Evolutionary conservation across 2,329 filamentous ascomycete species (phyloP), one percentile per base, ranked within the genome.

Genomic region (Herpomyces periplanetae): DNA sequence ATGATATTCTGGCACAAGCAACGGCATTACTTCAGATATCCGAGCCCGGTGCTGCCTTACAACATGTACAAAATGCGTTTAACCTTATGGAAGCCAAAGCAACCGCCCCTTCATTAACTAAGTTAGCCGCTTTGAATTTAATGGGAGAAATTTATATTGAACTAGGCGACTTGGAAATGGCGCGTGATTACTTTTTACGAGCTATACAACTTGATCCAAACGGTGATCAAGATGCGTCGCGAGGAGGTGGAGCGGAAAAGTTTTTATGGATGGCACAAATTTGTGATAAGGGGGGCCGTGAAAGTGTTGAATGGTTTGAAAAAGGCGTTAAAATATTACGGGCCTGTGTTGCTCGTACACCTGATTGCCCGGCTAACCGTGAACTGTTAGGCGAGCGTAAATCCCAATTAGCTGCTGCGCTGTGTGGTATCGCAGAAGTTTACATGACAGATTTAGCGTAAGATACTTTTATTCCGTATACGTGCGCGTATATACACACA

Each of bases 401-500:
- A 17, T 6, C 10, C 10, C 80, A 80, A 39, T 47, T 91, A 13
- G 68, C 71, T 2, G 69, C 69, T 29, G 68, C 73, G n/a, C 49
- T 96, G 13, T 96, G 84, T 39, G 69, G 66, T 11, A 68, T 91
- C 24, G 60, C 68, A 4, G 80, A 96, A 42, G 69, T 96, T 19
- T 96, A 88, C 45, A 96, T 96, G 80, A 96, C 80, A 5, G 80
- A 96, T 42, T 43, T 91, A 30, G 80, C 65, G 31, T 80, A 53
- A 36, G 42, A 40, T 18, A 26, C 10, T 9, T 15, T 7, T n/a
- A n/a, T n/a, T n/a, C n/a, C n/a, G n/a, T n/a, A n/a, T n/a, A n/a
- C n/a, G n/a, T n/a, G n/a, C n/a, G n/a, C n/a, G n/a, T n/a, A n/a
- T n/a, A n/a, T n/a, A n/a, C n/a, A n/a, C n/a, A n/a, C n/a, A n/a